Percentiles rank a stretch among this genome's conserved stretches.
Conservation (phyloP, 768 basidiomycete species). For the Lactarius quietus region DNA sequence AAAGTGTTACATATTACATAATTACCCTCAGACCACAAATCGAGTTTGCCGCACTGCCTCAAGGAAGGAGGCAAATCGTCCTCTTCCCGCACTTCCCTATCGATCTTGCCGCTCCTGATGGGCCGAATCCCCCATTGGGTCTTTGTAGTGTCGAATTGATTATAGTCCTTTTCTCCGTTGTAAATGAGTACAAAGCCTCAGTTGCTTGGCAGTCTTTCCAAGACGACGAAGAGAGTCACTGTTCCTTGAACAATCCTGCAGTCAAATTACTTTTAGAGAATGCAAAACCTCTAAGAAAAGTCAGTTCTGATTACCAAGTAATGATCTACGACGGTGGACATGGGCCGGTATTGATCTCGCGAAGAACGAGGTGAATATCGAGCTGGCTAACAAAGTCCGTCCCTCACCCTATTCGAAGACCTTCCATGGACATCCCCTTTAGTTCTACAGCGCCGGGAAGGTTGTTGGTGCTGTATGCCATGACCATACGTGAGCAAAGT, state of each 20-base stretch:
- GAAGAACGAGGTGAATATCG: slow-evolving; percentile 49
- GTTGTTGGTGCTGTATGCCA: slow-evolving; percentile 74
- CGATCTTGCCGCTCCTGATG: slow-evolving; percentile 43
- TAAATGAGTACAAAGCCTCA: background rate
- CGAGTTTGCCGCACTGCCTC: slow-evolving; percentile 2
- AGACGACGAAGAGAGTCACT: slow-evolving; percentile 47
- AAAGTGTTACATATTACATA: no score
- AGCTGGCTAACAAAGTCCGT: slow-evolving; percentile 52
- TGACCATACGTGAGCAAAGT: slow-evolving; percentile 65
- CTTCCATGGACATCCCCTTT: background rate
- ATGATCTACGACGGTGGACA: slow-evolving; percentile 81
- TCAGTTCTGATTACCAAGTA: slow-evolving; percentile 63
- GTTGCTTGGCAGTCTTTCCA: slow-evolving; percentile 41
- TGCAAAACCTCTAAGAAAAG: slow-evolving; percentile 58
- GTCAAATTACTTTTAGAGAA: slow-evolving; percentile 48
- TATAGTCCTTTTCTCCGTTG: background rate
- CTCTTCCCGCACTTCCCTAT: slow-evolving; percentile 40
- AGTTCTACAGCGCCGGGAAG: slow-evolving; percentile 71
- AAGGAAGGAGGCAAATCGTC: slow-evolving; percentile 51
- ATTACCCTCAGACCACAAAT: background rate
- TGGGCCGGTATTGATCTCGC: slow-evolving; percentile 75
- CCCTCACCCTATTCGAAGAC: no score
- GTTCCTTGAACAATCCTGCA: slow-evolving; percentile 56
- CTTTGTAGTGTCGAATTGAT: slow-evolving; percentile 48
- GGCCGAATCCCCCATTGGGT: slow-evolving; percentile 70